Percentiles rank a stretch among this genome's conserved stretches.
phyloP scores from a whole-genome alignment of 2,329 filamentous ascomycete genomes.

The Fusarium burgessii region DNA sequence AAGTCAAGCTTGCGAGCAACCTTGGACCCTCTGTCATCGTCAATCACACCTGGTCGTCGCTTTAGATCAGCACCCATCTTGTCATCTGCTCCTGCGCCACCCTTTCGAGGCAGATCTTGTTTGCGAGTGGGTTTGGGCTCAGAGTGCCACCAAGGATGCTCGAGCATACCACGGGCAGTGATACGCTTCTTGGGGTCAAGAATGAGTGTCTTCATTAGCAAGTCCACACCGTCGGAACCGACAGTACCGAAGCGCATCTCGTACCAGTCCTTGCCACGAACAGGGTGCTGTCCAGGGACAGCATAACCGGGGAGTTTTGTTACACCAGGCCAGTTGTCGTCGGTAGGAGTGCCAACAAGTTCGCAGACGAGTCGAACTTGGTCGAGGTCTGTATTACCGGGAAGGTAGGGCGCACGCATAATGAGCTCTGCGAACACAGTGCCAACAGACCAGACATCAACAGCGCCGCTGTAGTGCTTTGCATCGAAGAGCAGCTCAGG shows the following conservation, averaged over 20 bases:
- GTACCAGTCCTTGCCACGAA: conserved; percentile 79
- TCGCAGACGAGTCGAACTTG: conserved; percentile 88
- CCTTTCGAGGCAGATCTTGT: conserved; percentile 83
- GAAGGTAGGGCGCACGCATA: conserved; percentile 83
- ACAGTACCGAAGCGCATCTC: conserved; percentile 81
- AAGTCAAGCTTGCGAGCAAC: conserved; percentile 88
- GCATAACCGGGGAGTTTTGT: conserved; percentile 83
- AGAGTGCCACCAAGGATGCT: conserved; percentile 86
- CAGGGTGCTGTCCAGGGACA: conserved; percentile 70
- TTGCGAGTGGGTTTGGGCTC: conserved; percentile 87
- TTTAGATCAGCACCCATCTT: conserved; percentile 87
- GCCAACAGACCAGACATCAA: conserved; percentile 95
- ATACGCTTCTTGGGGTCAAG: conserved; percentile 90
- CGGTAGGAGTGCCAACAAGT: conserved; percentile 88
- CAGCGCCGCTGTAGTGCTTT: conserved; percentile 87
- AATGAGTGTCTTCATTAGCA: conserved; percentile 85
- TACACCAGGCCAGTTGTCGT: conserved; percentile 96
- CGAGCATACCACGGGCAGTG: conserved; percentile 80
- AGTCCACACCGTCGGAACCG: conserved; percentile 84
- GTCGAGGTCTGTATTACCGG: conserved; percentile 85
- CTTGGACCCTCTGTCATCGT: conserved; percentile 76
- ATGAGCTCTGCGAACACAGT: conserved; percentile 94
- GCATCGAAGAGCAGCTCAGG: conserved; percentile 94
- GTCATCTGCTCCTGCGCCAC: conserved; percentile 75
- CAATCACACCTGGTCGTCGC: conserved; percentile 74